phyloP scores from a whole-genome alignment of 2,329 filamentous ascomycete genomes.

The Neofusicoccum cordaticola region DNA sequence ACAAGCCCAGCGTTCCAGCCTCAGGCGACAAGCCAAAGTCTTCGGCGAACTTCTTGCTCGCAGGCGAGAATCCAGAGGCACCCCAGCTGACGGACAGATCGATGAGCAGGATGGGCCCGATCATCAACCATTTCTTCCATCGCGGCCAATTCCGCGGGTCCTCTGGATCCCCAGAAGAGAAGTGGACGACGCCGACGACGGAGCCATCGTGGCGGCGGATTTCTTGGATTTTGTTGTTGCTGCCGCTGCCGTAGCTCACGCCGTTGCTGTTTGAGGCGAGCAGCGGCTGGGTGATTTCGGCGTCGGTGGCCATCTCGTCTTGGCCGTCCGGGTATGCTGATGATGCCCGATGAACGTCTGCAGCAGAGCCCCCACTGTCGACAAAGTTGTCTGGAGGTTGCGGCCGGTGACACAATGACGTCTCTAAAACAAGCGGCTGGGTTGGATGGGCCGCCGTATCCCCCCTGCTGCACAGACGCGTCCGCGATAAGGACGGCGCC shows the following conservation, averaged over 20 bases:
- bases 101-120: conserved; percentile 35
- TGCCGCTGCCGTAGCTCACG: background rate
- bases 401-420: background rate
- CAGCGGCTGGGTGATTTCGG: conserved; percentile 4
- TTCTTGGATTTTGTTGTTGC: background rate
- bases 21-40: conserved; percentile 42
- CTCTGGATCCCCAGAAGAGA: conserved; percentile 24
- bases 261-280: background rate
- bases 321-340: background rate
- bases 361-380: no score
- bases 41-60: conserved; percentile 39
- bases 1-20: conserved; percentile 45
- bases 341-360: no score
- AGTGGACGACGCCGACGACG: conserved; percentile 25
- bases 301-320: background rate
- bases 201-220: background rate
- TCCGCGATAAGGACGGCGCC: background rate
- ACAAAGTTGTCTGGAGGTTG: background rate
- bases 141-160: conserved; percentile 36
- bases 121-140: conserved; percentile 35
- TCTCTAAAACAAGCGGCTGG: background rate
- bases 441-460: background rate
- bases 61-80: conserved; percentile 49
- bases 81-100: conserved; percentile 42
- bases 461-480: conserved; percentile 8